Evolutionary conservation across 768 basidiomycete genomes (phyloP).

Genomic region (Leccinum pellstonianum): DNA sequence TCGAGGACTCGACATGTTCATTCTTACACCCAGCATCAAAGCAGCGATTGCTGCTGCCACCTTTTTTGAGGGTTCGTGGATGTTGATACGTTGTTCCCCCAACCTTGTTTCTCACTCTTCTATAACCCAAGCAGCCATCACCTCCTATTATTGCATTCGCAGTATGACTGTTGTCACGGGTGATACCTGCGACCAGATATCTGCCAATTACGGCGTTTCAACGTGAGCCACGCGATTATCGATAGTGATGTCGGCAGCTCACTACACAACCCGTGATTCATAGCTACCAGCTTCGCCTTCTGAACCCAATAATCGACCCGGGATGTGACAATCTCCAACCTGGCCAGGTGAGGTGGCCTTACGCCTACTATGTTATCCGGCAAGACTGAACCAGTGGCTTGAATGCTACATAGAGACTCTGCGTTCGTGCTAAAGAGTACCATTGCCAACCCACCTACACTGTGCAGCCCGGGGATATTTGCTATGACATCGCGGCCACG

Average conservation of each 20-base stretch:
- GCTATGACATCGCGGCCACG: too few relatives aligned
- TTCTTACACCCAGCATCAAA: conserved; percentile 11
- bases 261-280: background rate
- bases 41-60: conserved; percentile 10
- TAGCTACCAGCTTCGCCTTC: conserved; percentile 60
- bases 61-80: conserved; percentile 19
- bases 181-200: conserved; percentile 67
- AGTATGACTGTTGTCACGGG: conserved; percentile 44
- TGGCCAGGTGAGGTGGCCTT: conserved; percentile 40
- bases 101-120: conserved; percentile 18
- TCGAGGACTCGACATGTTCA: conserved; percentile 18
- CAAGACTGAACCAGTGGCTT: too few relatives aligned
- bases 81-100: too few relatives aligned
- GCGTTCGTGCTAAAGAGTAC: conserved; percentile 18
- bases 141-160: conserved; percentile 36
- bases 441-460: conserved; percentile 43
- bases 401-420: too few relatives aligned
- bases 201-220: conserved; percentile 41
- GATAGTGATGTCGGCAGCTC: too few relatives aligned
- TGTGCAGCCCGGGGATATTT: too few relatives aligned
- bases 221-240: too few relatives aligned
- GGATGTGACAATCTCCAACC: conserved; percentile 54
- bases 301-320: conserved; percentile 47
- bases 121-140: conserved; percentile 35
- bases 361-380: too few relatives aligned